A percentile compares a stretch with the other conserved stretches of the same genome.
phyloP scores from a whole-genome alignment of 73 alveolate genomes.

The Tetrahymena thermophila region DNA sequence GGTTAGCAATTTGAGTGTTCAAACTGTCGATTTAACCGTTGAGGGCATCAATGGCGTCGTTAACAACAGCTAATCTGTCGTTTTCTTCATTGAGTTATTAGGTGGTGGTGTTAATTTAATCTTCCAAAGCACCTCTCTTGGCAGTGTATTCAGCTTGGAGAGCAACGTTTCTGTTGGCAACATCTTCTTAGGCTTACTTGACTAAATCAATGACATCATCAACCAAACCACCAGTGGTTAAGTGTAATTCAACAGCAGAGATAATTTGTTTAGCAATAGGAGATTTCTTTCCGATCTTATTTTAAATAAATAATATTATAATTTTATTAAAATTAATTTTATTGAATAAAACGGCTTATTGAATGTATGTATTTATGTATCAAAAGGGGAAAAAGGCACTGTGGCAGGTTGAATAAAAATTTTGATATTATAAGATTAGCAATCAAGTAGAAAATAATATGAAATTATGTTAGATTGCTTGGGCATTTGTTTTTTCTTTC shows the following conservation, averaged over 20 bases:
- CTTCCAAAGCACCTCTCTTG: background rate
- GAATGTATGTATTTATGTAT: no score
- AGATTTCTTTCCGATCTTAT: background rate
- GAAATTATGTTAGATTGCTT: background rate
- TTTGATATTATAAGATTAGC: background rate
- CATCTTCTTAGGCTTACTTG: background rate
- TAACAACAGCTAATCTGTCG: background rate
- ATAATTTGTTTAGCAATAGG: background rate
- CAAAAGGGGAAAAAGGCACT: background rate
- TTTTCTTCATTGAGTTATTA: background rate
- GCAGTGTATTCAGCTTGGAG: background rate
- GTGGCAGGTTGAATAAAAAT: background rate
- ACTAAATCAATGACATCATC: background rate
- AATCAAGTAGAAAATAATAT: background rate
- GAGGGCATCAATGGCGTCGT: background rate
- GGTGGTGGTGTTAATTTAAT: background rate
- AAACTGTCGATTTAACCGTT: background rate
- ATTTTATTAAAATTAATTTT: background rate
- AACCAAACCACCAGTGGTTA: background rate
- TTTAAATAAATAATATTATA: background rate
- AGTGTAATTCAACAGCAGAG: background rate
- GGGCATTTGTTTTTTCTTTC: no score
- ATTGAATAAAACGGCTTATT: background rate
- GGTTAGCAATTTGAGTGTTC: background rate
- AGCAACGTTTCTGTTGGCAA: background rate